phyloP scores from a whole-genome alignment of 2,329 filamentous ascomycete genomes.

The Chaetoscypha palmicola region DNA sequence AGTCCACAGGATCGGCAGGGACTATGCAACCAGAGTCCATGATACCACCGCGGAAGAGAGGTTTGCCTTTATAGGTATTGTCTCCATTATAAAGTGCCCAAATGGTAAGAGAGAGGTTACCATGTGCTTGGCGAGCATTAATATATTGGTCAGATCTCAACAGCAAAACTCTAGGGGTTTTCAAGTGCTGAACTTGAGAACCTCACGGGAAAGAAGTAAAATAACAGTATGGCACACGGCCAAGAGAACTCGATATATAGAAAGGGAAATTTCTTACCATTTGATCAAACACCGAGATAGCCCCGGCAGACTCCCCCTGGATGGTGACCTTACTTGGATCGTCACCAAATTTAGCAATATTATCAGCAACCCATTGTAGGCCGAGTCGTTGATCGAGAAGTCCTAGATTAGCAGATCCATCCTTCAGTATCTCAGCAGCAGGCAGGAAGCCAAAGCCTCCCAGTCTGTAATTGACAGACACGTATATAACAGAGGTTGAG shows the following conservation, averaged over 20 bases:
- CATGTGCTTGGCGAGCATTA: no score
- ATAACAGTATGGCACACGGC: no score
- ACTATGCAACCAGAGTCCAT: conserved; percentile 65
- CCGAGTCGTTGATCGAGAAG: conserved; percentile 65
- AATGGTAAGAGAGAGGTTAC: no score
- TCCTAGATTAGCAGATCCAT: conserved; percentile 63
- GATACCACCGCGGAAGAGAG: conserved; percentile 68
- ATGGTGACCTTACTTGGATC: conserved; percentile 74
- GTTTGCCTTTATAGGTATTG: conserved; percentile 64
- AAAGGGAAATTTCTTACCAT: no score
- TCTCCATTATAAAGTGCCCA: conserved; percentile 65
- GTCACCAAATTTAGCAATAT: conserved; percentile 69
- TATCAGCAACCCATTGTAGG: conserved; percentile 69
- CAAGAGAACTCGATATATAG: no score
- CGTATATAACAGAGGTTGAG: conserved; percentile 49
- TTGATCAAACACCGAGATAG: conserved; percentile 69
- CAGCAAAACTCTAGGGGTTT: no score
- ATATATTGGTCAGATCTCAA: no score
- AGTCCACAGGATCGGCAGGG: conserved; percentile 56
- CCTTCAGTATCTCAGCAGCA: conserved; percentile 57
- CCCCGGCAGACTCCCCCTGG: conserved; percentile 63
- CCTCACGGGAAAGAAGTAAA: no score
- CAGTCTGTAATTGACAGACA: conserved; percentile 70
- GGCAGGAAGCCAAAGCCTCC: conserved; percentile 67
- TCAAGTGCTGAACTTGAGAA: no score